These are phyloP conservation scores for Afroboletus lepidellus DNA, from an alignment of 1,284 basidiomycete species.

Conservation along the genomic window DNA sequence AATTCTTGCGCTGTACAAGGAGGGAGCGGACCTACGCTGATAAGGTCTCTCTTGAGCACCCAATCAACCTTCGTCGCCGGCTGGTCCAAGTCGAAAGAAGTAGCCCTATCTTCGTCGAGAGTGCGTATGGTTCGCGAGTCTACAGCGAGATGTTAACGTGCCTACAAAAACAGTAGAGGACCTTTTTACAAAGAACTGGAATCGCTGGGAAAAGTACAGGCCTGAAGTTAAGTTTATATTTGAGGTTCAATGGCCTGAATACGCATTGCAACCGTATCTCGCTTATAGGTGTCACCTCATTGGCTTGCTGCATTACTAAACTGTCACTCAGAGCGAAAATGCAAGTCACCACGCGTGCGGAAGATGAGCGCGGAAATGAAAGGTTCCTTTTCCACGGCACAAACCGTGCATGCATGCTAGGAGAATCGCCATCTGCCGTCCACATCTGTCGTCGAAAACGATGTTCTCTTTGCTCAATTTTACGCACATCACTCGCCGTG, in stretches of 20 bases:
- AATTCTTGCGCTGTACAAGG: background rate
- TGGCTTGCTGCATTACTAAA: background rate
- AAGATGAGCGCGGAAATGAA: constrained; percentile 16
- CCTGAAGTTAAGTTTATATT: constrained; percentile 18
- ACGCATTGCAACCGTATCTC: constrained; percentile 11
- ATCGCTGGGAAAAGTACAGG: constrained; percentile 11
- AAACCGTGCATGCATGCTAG: constrained; percentile 18
- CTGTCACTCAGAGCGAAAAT: background rate
- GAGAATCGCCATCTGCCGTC: constrained; percentile 15
- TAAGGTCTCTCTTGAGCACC: constrained; percentile 1
- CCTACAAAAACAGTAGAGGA: constrained; percentile 4
- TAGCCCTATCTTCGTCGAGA: constrained; percentile 8
- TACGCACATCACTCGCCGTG: constrained; percentile 19
- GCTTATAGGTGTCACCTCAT: constrained; percentile 11
- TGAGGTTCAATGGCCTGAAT: constrained; percentile 15
- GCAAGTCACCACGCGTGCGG: constrained; percentile 7
- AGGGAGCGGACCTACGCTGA: background rate
- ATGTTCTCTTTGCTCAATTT: constrained; percentile 19
- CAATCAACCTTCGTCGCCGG: constrained; percentile 3
- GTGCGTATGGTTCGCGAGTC: background rate
- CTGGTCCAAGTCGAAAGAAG: constrained; percentile 8
- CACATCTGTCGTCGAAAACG: constrained; percentile 8
- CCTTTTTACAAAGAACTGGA: constrained; percentile 13
- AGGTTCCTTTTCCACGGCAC: constrained; percentile 17
- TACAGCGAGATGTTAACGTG: background rate